Conservation (phyloP, 192 early-diverging fungal genomes). For the Neocallimastix lanati region DNA sequence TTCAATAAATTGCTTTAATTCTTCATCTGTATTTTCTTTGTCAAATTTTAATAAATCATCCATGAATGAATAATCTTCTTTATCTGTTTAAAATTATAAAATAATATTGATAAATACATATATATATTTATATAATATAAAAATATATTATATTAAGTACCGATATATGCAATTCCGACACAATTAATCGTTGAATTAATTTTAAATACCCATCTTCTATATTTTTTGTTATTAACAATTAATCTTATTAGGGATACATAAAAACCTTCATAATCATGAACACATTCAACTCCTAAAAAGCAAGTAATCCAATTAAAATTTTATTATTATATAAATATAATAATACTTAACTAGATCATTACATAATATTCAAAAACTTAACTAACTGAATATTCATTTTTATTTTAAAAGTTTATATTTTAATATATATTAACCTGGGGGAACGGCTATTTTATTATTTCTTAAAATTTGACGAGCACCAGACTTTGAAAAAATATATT, state of each 20-base stretch:
- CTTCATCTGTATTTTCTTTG: background rate
- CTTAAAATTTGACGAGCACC: background rate
- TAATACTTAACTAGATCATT: no score
- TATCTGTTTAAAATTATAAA: background rate
- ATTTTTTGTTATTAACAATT: background rate
- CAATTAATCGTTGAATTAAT: background rate
- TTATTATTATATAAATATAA: no score
- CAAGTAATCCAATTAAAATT: no score
- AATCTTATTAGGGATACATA: background rate
- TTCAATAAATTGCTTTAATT: background rate
- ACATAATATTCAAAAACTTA: no score
- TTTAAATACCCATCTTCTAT: background rate
- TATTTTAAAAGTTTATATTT: no score
- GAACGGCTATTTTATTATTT: background rate
- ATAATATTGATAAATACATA: no score
- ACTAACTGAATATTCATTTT: no score
- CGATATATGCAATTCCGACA: background rate
- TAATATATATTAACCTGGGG: background rate
- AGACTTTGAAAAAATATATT: background rate
- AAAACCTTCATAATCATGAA: background rate
- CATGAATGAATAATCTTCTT: background rate
- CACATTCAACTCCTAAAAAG: background rate
- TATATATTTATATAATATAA: no score
- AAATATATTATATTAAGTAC: background rate
- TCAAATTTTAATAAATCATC: background rate